Percentiles rank a stretch among this genome's conserved stretches.
These are phyloP conservation scores for Mycosphaerelloides madeirae DNA, from an alignment of 2,329 filamentous ascomycete species.

Conservation along the genomic window DNA sequence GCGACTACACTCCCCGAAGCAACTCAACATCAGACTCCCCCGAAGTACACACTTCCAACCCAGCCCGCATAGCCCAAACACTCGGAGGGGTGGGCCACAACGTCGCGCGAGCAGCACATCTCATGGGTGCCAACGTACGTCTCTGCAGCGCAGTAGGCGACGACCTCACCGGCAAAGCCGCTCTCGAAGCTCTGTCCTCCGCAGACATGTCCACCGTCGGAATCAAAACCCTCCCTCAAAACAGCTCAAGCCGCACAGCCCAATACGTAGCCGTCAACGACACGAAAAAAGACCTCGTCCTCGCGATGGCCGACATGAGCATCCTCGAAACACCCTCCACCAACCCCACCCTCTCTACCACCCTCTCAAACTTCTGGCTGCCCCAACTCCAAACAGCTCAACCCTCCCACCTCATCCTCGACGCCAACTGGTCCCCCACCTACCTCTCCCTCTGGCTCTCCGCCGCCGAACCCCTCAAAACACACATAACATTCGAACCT, in stretches of 20 bases:
- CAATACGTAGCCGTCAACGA: constrained; percentile 93
- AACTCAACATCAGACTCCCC: constrained; percentile 41
- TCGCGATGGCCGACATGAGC: constrained; percentile 94
- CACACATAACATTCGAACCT: constrained; percentile 75
- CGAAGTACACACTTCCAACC: constrained; percentile 76
- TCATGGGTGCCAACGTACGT: constrained; percentile 60
- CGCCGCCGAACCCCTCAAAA: constrained; percentile 53
- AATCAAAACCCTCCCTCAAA: constrained; percentile 47
- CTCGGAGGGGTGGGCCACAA: constrained; percentile 91
- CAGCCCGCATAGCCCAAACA: constrained; percentile 71
- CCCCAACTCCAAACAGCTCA: constrained; percentile 52
- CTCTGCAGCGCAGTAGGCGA: constrained; percentile 78
- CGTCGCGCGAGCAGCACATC: constrained; percentile 77
- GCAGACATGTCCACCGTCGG: constrained; percentile 61
- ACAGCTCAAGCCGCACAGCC: constrained; percentile 63
- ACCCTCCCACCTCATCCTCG: constrained; percentile 76
- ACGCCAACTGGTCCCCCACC: constrained; percentile 74
- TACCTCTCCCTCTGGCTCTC: constrained; percentile 65
- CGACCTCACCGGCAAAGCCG: constrained; percentile 70
- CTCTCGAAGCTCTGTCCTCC: constrained; percentile 60
- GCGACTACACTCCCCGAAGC: constrained; percentile 21
- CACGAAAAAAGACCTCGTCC: constrained; percentile 70
- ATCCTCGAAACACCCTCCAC: constrained; percentile 56
- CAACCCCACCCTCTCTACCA: constrained; percentile 25
- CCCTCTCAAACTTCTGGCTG: constrained; percentile 55